Percentiles rank a stretch among this genome's conserved stretches.
phyloP scores from a whole-genome alignment of 2,329 filamentous ascomycete species.

The Verruconis gallopava region DNA sequence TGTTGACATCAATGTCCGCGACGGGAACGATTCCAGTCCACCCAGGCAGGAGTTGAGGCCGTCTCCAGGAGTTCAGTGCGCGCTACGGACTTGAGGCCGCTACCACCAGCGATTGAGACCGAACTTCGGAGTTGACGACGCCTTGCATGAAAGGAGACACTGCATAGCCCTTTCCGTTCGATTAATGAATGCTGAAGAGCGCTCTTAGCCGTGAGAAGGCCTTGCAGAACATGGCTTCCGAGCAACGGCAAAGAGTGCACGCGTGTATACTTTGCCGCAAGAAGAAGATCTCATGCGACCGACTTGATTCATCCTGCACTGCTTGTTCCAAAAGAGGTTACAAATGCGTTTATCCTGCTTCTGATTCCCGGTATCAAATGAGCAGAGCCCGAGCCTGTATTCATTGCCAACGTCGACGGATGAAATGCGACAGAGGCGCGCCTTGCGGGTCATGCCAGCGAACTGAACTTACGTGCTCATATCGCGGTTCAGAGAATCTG shows the following conservation, averaged over 20 bases:
- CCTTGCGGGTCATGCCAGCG: slow-evolving; percentile 1
- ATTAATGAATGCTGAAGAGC: too few species aligned
- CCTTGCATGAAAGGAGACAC: too few species aligned
- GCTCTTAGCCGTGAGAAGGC: too few species aligned
- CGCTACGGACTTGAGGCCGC: too few species aligned
- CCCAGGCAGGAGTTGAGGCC: too few species aligned
- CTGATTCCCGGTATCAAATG: slow-evolving; percentile 1
- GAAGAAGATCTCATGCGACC: slow-evolving; percentile 6
- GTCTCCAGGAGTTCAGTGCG: too few species aligned
- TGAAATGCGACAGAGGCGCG: slow-evolving; percentile 2
- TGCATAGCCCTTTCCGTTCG: too few species aligned
- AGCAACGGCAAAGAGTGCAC: neutral
- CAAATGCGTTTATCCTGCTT: slow-evolving; percentile 6
- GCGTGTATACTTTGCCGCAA: slow-evolving; percentile 2
- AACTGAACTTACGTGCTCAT: neutral
- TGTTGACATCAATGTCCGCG: too few species aligned
- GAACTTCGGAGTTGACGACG: too few species aligned
- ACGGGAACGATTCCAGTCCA: too few species aligned
- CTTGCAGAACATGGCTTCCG: too few species aligned
- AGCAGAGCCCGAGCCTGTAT: slow-evolving; percentile 7
- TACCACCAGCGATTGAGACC: too few species aligned
- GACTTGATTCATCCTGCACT: slow-evolving; percentile 2
- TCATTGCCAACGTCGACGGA: slow-evolving; percentile 1
- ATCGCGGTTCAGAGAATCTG: neutral
- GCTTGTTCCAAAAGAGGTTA: neutral